Percentiles rank a stretch among this genome's conserved stretches.
Conservation (phyloP, 345 rosid species). For the Populus davidiana region DNA sequence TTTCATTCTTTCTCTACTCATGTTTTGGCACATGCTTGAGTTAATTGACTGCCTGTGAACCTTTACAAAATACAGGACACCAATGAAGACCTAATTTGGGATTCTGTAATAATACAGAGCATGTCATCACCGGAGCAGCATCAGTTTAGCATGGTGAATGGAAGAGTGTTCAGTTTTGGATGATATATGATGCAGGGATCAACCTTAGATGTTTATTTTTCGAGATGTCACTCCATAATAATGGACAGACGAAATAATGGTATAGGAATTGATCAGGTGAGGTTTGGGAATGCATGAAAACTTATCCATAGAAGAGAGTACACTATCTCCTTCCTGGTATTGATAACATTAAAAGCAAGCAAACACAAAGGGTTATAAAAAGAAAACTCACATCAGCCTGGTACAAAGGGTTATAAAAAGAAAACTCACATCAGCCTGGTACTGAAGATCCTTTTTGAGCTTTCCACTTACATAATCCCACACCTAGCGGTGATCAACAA, state of each 20-base stretch:
- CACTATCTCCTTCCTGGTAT: not conserved
- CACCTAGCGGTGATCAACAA: conserved; percentile 46
- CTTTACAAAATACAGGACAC: not conserved
- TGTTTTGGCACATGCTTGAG: not conserved
- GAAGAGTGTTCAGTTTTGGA: not conserved
- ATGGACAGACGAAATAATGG: not conserved
- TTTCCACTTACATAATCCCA: conserved; percentile 99
- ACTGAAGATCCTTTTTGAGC: conserved; percentile 95
- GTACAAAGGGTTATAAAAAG: conserved; percentile 18
- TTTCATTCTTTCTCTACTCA: not conserved
- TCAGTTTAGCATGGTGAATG: not conserved
- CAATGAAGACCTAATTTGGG: not conserved
- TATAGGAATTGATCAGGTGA: not conserved
- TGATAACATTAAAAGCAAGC: not conserved
- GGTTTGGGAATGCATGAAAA: not conserved
- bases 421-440: conserved; percentile 86
- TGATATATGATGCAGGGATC: not conserved
- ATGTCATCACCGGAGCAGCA: not conserved
- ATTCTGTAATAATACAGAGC: not conserved
- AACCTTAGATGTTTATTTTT: not conserved
- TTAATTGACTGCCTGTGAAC: not conserved
- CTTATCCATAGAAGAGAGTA: not conserved
- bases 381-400: conserved; percentile 79
- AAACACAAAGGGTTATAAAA: conserved; percentile 1
- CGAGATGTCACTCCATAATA: not conserved